These are phyloP conservation scores for Micractinium sp. DNA, from an alignment of 139 green algal species.

Conservation along the genomic window DNA sequence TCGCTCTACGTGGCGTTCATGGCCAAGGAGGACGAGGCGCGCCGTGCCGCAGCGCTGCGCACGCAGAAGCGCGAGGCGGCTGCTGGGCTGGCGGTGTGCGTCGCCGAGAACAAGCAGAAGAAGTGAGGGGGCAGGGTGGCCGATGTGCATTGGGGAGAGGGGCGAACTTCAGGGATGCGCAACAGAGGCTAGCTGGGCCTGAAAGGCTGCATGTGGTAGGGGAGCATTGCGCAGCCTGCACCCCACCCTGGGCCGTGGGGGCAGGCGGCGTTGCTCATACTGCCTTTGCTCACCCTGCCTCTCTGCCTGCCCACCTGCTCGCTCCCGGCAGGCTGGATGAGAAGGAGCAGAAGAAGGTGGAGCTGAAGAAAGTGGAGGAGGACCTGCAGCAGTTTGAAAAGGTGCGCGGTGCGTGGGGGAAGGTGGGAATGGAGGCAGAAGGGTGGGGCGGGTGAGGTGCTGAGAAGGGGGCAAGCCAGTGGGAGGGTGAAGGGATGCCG, in stretches of 20 bases:
- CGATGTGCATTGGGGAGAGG: neutral
- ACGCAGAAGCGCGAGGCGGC: neutral
- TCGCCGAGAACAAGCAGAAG: neutral
- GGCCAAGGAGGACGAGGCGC: conserved; percentile 18
- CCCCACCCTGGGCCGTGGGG: neutral
- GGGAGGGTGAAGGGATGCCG: neutral
- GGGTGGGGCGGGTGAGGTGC: neutral
- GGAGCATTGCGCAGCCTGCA: neutral
- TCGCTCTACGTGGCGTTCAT: conserved; percentile 30
- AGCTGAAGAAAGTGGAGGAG: neutral
- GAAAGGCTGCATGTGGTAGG: neutral
- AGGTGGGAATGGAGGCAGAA: neutral
- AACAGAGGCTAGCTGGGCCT: neutral
- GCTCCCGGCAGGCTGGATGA: conserved; percentile 2
- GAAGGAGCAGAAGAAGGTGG: conserved; percentile 18
- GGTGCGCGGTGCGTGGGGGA: neutral
- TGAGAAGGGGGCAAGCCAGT: neutral
- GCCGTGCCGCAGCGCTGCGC: neutral
- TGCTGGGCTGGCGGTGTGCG: neutral
- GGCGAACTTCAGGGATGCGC: no score
- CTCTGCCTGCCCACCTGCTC: neutral
- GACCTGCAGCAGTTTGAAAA: conserved; percentile 19
- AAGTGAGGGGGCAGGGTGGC: neutral
- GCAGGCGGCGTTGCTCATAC: neutral
- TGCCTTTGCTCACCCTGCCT: neutral